Evolutionary conservation across 371 early-diverging fungal species (phyloP).

Genomic region (Encephalitozoon romaleae): DNA sequence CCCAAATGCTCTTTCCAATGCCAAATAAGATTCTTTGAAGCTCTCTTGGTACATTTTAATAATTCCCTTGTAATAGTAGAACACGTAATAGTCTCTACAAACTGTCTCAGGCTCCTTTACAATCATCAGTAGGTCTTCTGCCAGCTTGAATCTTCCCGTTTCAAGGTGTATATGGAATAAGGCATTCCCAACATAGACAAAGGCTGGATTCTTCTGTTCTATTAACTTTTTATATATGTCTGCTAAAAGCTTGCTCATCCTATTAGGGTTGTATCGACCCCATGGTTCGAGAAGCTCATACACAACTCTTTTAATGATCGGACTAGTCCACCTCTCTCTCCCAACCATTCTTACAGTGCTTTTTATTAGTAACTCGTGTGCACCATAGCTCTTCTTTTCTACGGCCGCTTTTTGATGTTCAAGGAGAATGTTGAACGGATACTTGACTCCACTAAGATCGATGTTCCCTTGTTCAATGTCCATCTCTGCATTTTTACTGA

Average conservation of each 20-base stretch:
- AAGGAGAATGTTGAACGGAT: not conserved
- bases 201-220: not conserved
- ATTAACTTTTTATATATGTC: not conserved
- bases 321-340: not conserved
- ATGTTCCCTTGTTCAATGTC: no score
- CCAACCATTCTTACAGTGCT: not conserved
- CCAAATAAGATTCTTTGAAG: not conserved
- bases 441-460: not conserved
- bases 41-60: not conserved
- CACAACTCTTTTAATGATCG: not conserved
- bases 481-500: not conserved
- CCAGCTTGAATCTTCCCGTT: not conserved
- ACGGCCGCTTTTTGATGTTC: not conserved
- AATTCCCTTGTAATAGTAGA: conserved; percentile 11
- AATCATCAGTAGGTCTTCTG: not conserved
- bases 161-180: conserved; percentile 2
- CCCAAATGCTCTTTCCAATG: not conserved
- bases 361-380: not conserved
- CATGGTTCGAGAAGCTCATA: not conserved
- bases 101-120: not conserved
- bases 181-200: not conserved
- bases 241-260: not conserved
- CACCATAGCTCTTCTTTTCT: not conserved
- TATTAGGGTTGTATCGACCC: not conserved
- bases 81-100: not conserved